Conservation (phyloP, 257 asterid genomes). For the Nicotiana otophora region DNA sequence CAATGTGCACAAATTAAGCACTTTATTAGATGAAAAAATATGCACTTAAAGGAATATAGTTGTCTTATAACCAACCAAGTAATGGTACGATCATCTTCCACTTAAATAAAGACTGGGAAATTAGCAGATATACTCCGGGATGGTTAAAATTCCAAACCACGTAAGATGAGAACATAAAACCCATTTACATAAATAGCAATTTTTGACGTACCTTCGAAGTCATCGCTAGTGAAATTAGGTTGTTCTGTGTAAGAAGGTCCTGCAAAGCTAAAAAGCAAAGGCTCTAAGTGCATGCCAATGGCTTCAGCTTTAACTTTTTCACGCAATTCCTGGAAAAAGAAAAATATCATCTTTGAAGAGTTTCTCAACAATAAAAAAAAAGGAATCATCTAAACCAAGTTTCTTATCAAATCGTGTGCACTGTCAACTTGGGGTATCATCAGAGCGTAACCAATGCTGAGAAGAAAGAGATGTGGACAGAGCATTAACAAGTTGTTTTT, state of each 20-base stretch:
- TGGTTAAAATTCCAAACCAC: background rate
- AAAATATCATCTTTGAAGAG: slow-evolving; percentile 1
- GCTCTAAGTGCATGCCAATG: slow-evolving; percentile 38
- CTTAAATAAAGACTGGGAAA: background rate
- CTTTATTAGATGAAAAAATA: background rate
- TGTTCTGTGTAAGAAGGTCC: slow-evolving; percentile 32
- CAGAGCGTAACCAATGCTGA: no score
- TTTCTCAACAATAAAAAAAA: background rate
- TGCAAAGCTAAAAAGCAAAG: slow-evolving; percentile 33
- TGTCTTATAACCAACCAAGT: background rate
- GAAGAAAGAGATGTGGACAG: no score
- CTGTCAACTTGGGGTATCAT: background rate
- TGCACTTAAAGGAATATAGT: background rate
- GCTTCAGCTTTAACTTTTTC: slow-evolving; percentile 80
- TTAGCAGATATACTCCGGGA: background rate
- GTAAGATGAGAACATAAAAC: background rate
- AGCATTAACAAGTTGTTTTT: no score
- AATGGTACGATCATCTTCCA: background rate
- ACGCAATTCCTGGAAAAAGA: slow-evolving; percentile 49
- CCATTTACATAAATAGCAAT: background rate
- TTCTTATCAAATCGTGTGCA: background rate
- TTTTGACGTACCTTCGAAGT: slow-evolving; percentile 67
- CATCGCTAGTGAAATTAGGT: slow-evolving; percentile 74
- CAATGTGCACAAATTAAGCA: background rate
- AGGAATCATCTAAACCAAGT: background rate